Conservation (phyloP, 257 asterid species). For the Osmanthus fragrans region DNA sequence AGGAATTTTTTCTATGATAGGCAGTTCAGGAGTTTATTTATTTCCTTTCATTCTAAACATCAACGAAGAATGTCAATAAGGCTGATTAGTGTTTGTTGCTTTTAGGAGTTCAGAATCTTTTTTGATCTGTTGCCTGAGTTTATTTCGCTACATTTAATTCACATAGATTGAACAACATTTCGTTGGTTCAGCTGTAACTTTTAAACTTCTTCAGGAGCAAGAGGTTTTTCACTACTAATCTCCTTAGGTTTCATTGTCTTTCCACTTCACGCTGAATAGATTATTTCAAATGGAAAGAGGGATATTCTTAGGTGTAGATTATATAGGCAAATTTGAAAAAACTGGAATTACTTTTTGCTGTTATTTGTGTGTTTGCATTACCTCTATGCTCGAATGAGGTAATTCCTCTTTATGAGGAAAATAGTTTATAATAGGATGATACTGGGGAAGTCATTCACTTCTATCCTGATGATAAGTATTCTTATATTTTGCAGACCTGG, state of each 20-base stretch:
- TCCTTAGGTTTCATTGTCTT: no score
- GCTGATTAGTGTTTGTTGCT: neutral
- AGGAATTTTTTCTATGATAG: no score
- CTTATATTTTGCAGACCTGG: constrained; percentile 68
- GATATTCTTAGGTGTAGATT: neutral
- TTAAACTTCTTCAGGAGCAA: neutral
- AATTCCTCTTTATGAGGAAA: neutral
- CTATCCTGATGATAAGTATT: constrained; percentile 8
- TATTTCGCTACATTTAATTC: neutral
- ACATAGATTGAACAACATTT: neutral
- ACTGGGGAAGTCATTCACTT: constrained; percentile 2
- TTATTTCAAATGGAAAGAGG: neutral
- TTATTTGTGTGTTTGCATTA: neutral
- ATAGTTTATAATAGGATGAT: neutral
- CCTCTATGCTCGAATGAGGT: no score
- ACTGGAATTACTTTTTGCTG: neutral
- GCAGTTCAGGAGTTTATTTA: no score
- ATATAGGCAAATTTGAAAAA: neutral
- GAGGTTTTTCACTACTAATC: neutral
- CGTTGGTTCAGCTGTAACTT: neutral
- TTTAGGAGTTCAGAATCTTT: neutral
- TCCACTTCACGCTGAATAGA: neutral
- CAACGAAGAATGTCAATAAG: neutral
- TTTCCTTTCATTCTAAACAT: no score
- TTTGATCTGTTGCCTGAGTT: neutral